These are phyloP conservation scores for Acacia confusa DNA, from an alignment of 306 rosid species.

Conservation along the genomic window DNA sequence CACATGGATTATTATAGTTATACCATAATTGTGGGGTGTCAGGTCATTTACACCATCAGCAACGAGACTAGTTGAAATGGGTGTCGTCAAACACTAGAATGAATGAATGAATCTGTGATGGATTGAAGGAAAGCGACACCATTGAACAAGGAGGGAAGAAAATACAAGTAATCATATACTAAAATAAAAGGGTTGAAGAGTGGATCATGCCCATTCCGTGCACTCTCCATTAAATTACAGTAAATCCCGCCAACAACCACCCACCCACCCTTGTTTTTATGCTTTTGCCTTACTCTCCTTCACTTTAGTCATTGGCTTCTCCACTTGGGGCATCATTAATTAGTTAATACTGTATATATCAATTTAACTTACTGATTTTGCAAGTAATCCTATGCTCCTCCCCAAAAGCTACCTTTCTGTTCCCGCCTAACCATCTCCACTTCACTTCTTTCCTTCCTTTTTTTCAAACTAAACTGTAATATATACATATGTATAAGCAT, in stretches of 20 bases:
- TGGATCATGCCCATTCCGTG: background rate
- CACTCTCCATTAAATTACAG: background rate
- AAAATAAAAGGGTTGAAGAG: background rate
- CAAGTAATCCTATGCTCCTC: background rate
- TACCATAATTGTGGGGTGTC: background rate
- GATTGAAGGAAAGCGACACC: background rate
- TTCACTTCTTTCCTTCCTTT: background rate
- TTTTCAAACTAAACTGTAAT: background rate
- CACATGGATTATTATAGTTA: background rate
- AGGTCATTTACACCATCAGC: background rate
- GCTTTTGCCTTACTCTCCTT: background rate
- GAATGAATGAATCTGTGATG: background rate
- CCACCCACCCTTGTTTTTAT: background rate
- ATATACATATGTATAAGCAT: too few species aligned
- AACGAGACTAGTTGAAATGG: background rate
- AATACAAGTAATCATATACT: background rate
- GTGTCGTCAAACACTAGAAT: background rate
- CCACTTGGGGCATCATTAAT: background rate
- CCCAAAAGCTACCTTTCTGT: background rate
- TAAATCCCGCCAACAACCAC: background rate
- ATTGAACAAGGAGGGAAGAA: background rate
- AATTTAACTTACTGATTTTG: background rate
- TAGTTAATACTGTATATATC: background rate
- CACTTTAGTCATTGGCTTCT: background rate
- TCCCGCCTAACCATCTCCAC: background rate